Evolutionary conservation across 805 yeast species (phyloP).

Genomic region (Kazachstania martiniae): DNA sequence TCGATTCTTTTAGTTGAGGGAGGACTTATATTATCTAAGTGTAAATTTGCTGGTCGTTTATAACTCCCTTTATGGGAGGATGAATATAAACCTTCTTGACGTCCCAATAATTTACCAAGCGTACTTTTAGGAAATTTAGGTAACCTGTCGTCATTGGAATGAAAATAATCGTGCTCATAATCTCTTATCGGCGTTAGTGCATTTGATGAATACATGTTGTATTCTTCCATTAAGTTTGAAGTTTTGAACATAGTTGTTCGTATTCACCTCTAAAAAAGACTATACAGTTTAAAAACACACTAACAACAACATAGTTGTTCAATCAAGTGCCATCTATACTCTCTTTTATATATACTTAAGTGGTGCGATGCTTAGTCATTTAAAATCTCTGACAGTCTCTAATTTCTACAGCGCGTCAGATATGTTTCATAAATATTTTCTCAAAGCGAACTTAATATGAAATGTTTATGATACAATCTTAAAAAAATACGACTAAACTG

Average conservation of each 20-base stretch:
- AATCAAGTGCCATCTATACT: neutral
- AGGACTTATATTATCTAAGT: constrained; percentile 8
- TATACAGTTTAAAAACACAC: no score
- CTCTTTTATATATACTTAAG: neutral
- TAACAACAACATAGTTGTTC: no score
- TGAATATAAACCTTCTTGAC: neutral
- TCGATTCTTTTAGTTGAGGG: constrained; percentile 23
- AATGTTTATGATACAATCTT: no score
- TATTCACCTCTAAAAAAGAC: no score
- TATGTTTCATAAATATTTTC: neutral
- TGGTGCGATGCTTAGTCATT: neutral
- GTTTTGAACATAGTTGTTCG: constrained; percentile 28
- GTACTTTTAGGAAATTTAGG: constrained; percentile 10
- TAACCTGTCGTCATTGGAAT: constrained; percentile 15
- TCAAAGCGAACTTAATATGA: no score
- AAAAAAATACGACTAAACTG: no score
- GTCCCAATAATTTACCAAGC: no score
- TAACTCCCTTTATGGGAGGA: neutral
- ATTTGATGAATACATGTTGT: constrained; percentile 14
- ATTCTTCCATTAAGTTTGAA: constrained; percentile 15
- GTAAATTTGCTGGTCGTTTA: constrained; percentile 20
- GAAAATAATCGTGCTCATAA: constrained; percentile 22
- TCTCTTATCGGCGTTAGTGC: constrained; percentile 26
- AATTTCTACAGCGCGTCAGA: neutral
- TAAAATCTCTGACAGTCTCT: neutral